phyloP scores from a whole-genome alignment of 192 early-diverging fungal species.

The Thoreauomyces humboldtii region DNA sequence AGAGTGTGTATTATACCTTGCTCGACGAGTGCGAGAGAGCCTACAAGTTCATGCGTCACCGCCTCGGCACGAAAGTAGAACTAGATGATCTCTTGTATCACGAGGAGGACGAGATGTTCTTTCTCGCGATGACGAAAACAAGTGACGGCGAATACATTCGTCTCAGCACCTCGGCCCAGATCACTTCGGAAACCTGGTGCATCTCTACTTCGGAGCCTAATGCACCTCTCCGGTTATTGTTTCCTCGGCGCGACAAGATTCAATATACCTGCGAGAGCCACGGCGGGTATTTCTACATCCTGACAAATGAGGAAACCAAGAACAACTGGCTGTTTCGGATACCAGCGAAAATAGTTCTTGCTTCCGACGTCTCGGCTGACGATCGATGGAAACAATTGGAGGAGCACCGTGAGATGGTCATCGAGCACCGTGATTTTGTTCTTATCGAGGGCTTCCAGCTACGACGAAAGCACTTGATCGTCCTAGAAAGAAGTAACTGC shows the following conservation, averaged over 20 bases:
- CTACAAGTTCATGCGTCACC: slow-evolving; percentile 49
- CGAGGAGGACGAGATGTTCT: slow-evolving; percentile 63
- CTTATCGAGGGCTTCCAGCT: slow-evolving; percentile 58
- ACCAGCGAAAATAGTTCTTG: slow-evolving; percentile 17
- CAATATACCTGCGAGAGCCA: slow-evolving; percentile 51
- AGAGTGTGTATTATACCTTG: slow-evolving; percentile 49
- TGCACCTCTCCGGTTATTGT: slow-evolving; percentile 32
- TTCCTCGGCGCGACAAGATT: slow-evolving; percentile 50
- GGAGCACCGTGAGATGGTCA: slow-evolving; percentile 48
- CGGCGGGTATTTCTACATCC: slow-evolving; percentile 49
- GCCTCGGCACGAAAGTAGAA: slow-evolving; percentile 38
- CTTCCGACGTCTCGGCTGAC: background rate
- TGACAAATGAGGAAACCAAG: slow-evolving; percentile 57
- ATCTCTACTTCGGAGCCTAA: slow-evolving; percentile 38
- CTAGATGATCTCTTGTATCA: slow-evolving; percentile 48
- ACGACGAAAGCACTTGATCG: slow-evolving; percentile 51
- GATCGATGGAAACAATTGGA: background rate
- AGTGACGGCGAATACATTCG: slow-evolving; percentile 51
- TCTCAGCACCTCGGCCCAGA: slow-evolving; percentile 50
- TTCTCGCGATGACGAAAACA: slow-evolving; percentile 53
- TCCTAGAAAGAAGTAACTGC: slow-evolving; percentile 61
- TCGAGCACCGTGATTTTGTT: slow-evolving; percentile 58
- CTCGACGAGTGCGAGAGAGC: slow-evolving; percentile 54
- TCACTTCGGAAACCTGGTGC: slow-evolving; percentile 54
- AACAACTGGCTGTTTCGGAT: slow-evolving; percentile 62